These are phyloP conservation scores for Neonothopanus nambi DNA, from an alignment of 1,284 basidiomycete genomes.

Conservation along the genomic window DNA sequence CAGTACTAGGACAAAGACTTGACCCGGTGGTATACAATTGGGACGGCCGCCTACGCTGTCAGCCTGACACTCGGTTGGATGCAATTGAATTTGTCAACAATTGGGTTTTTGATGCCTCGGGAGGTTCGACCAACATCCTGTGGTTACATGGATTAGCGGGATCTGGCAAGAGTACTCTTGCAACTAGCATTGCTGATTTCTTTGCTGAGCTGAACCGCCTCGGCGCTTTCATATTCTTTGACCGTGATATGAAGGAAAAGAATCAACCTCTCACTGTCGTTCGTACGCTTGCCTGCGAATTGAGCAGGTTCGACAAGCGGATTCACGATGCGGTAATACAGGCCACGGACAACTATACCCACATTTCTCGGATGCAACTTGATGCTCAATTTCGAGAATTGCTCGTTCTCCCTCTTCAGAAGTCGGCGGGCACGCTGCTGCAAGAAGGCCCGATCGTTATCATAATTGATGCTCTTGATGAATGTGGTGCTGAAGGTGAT, in stretches of 20 bases:
- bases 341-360: neutral
- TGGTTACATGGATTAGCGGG: conserved; percentile 24
- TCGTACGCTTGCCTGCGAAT: conserved; percentile 20
- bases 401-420: neutral
- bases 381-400: neutral
- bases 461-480: conserved; percentile 26
- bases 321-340: neutral
- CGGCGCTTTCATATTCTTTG: conserved; percentile 20
- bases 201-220: conserved; percentile 16
- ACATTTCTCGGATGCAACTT: neutral
- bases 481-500: conserved; percentile 17
- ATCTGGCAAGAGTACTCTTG: conserved; percentile 23
- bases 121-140: no score
- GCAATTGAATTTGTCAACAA: neutral
- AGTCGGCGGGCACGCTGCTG: neutral
- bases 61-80: no score
- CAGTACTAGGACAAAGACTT: no score
- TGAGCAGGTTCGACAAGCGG: conserved; percentile 16
- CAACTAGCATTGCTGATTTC: conserved; percentile 22
- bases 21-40: no score
- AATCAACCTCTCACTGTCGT: conserved; percentile 18
- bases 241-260: conserved; percentile 8
- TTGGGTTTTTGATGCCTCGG: no score
- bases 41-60: no score
- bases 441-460: conserved; percentile 15